Evolutionary conservation across 1,139 yeast genomes (phyloP).

Genomic region (Candida sanyaensis): DNA sequence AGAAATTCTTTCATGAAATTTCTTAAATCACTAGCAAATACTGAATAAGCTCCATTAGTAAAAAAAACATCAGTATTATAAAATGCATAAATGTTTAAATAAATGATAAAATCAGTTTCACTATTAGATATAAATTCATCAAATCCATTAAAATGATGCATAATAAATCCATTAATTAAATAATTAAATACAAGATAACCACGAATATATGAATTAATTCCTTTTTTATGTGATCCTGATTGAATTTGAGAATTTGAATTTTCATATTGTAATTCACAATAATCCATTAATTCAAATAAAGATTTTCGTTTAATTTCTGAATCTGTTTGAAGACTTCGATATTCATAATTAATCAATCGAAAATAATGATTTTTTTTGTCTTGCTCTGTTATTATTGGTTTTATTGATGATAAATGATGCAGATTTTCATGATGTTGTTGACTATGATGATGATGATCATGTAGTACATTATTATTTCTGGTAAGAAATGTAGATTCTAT

Average conservation of each 20-base stretch:
- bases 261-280: conserved; percentile 45
- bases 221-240: conserved; percentile 16
- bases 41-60: conserved; percentile 21
- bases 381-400: conserved; percentile 7
- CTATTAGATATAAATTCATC: conserved; percentile 41
- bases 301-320: conserved; percentile 30
- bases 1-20: conserved; percentile 33
- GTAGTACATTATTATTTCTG: conserved; percentile 4
- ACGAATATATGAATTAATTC: conserved; percentile 31
- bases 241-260: conserved; percentile 19
- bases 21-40: conserved; percentile 28
- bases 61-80: conserved; percentile 35
- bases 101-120: conserved; percentile 45
- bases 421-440: not conserved
- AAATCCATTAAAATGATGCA: conserved; percentile 48
- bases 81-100: conserved; percentile 45
- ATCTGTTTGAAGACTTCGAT: conserved; percentile 40
- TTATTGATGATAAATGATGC: not conserved
- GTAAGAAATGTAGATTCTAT: not conserved
- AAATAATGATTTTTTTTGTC: conserved; percentile 22
- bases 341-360: conserved; percentile 36
- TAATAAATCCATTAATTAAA: conserved; percentile 45
- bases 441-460: not conserved
- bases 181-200: conserved; percentile 47
- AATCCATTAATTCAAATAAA: conserved; percentile 45